Base-by-base conservation (phyloP, 2,329 filamentous ascomycete species). In the Colletotrichum zoysiae region DNA sequence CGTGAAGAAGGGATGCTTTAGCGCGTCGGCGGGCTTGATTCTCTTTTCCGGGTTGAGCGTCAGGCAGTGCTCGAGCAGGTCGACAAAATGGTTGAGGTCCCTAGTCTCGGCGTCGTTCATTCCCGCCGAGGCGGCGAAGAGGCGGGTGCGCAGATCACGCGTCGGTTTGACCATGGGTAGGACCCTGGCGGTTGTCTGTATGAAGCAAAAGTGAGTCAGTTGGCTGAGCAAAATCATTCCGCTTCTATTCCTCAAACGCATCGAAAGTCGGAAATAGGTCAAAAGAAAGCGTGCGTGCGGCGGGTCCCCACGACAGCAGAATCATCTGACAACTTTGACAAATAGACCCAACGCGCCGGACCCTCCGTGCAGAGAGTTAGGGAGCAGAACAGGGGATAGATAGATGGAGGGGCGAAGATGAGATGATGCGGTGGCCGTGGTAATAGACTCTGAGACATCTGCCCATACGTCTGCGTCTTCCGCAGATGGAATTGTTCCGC, bases 11-110 rank as follows among this genome's bases (percentile, higher is more conserved):
- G 93, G 93, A 84, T 98, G 95, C 78, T 91, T 92, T 76, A 98
- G 84, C 60, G 96, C 96, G 78, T 98, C 95, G 18, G 88, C 86
- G 0, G 96, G 93, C 58, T 93, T 95, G 77, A 96, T 93, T 74
- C 96, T 89, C 86, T 97, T 97, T 80, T 97, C 95, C 0, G 95
- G 94, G 78, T 98, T 97, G 74, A 98, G 87, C 70, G 92, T 90
- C 74, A 99, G 86, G 79, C 95, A 98, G 67, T 93, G 92, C 78
- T 97, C 95, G 69, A 99, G 84, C 60, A 99, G 84, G 81, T 98
- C 95, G 76, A 94, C 87, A 81, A 99, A 97, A 65, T 92, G 86
- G 71, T 92, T 91, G 73, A 98, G 84, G 77, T 98, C 94, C 80
- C 91, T 92, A 50, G 88, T 85, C 80, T 96, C 94, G 12, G 85